phyloP scores from a whole-genome alignment of 257 asterid species.

The Penstemon davidsonii region DNA sequence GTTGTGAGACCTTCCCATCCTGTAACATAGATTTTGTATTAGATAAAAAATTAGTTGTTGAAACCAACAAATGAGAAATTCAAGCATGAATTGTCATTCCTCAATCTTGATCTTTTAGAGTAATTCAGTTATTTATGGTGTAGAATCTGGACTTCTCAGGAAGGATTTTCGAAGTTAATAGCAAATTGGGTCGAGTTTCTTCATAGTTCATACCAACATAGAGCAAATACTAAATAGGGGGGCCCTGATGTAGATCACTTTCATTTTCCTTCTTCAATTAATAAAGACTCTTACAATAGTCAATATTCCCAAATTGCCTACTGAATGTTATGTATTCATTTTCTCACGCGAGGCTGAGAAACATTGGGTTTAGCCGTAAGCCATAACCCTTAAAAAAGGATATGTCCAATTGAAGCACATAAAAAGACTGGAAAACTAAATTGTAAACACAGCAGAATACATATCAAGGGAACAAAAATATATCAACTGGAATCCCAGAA shows the following conservation, averaged over 20 bases:
- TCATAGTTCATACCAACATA: too few relatives aligned
- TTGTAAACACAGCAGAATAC: too few relatives aligned
- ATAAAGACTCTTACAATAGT: too few relatives aligned
- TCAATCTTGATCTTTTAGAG: not conserved
- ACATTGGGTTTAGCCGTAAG: too few relatives aligned
- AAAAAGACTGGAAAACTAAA: too few relatives aligned
- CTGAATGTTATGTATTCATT: too few relatives aligned
- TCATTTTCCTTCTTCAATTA: too few relatives aligned
- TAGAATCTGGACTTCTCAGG: not conserved
- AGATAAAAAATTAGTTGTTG: not conserved
- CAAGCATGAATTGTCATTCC: not conserved
- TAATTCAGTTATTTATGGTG: not conserved
- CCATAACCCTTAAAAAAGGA: too few relatives aligned
- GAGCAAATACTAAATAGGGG: not conserved
- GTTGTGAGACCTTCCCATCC: constrained; percentile 94
- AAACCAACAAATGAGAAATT: not conserved
- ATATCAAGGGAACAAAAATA: not conserved
- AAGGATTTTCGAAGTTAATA: not conserved
- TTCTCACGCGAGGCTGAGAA: too few relatives aligned
- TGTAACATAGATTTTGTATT: constrained; percentile 30
- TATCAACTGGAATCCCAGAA: constrained; percentile 2
- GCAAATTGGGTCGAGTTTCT: not conserved
- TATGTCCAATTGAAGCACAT: too few relatives aligned
- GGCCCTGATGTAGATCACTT: constrained; percentile 7
- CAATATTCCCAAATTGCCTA: too few relatives aligned